phyloP scores from a whole-genome alignment of 2,329 filamentous ascomycete species.

The Claviceps paspali region DNA sequence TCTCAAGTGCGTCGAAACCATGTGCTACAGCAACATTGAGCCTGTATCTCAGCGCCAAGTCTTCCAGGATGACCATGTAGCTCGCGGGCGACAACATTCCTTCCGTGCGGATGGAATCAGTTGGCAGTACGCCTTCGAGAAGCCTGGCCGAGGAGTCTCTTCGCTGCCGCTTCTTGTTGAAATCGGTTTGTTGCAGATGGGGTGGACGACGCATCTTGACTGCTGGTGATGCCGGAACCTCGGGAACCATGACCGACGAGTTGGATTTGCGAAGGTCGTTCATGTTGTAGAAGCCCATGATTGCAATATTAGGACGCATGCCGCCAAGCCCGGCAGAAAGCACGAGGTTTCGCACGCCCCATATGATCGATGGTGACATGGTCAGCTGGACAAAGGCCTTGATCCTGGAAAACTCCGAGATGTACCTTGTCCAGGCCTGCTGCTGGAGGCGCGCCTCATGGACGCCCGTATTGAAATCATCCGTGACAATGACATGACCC shows the following conservation, averaged over 20 bases:
- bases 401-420: conserved; percentile 65
- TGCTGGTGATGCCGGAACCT: conserved; percentile 23
- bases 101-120: conserved; percentile 54
- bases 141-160: conserved; percentile 40
- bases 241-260: conserved; percentile 41
- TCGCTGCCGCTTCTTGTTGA: conserved; percentile 21
- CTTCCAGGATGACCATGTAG: conserved; percentile 73
- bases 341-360: conserved; percentile 73
- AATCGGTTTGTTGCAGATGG: conserved; percentile 17
- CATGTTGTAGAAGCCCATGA: conserved; percentile 68
- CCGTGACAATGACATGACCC: conserved; percentile 74
- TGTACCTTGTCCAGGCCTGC: conserved; percentile 70
- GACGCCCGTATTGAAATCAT: conserved; percentile 65
- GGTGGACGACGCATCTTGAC: conserved; percentile 16
- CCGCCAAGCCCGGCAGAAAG: conserved; percentile 69
- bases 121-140: conserved; percentile 46
- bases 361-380: conserved; percentile 68
- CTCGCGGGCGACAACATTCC: conserved; percentile 52
- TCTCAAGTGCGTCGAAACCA: conserved; percentile 62
- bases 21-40: conserved; percentile 77
- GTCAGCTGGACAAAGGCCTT: conserved; percentile 83
- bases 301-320: conserved; percentile 78
- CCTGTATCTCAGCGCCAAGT: conserved; percentile 60
- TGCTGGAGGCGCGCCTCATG: conserved; percentile 72
- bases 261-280: conserved; percentile 53